These are phyloP conservation scores for Bertia moriformis DNA, from an alignment of 2,329 filamentous ascomycete genomes.

Conservation along the genomic window DNA sequence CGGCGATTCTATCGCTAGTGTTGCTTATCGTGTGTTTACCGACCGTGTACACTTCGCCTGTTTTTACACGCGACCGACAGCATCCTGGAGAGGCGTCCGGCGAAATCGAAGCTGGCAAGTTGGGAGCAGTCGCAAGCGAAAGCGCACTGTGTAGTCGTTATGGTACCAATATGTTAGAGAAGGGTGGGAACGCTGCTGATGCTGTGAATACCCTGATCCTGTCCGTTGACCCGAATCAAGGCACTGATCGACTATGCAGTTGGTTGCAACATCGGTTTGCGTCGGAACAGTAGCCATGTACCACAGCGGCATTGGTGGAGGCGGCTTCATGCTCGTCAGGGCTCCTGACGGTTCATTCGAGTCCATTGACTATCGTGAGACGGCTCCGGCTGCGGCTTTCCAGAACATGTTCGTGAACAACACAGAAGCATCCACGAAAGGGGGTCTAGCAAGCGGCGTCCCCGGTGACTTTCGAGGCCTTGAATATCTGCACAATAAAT, in stretches of 20 bases:
- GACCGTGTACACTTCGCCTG: too few species aligned
- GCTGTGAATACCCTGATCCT: slow-evolving; percentile 15
- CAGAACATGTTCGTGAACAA: slow-evolving; percentile 54
- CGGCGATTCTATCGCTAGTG: too few species aligned
- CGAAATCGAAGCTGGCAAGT: neutral
- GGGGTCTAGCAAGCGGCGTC: slow-evolving; percentile 43
- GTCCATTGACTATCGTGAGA: slow-evolving; percentile 56
- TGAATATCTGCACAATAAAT: slow-evolving; percentile 23
- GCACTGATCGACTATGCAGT: slow-evolving; percentile 14
- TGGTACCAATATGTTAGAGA: neutral
- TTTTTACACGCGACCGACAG: too few species aligned
- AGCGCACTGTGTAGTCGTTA: neutral
- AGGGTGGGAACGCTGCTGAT: slow-evolving; percentile 35
- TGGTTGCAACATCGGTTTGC: slow-evolving; percentile 36
- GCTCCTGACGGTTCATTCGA: slow-evolving; percentile 46
- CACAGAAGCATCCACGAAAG: slow-evolving; percentile 32
- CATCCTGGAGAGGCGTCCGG: too few species aligned
- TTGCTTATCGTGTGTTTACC: too few species aligned
- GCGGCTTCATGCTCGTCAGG: slow-evolving; percentile 52
- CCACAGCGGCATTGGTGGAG: slow-evolving; percentile 48
- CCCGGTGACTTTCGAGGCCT: slow-evolving; percentile 29
- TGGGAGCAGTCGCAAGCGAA: neutral
- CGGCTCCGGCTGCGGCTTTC: slow-evolving; percentile 49
- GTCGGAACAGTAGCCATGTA: slow-evolving; percentile 39
- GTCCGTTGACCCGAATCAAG: neutral